These are phyloP conservation scores for Microdochium bolleyi DNA, from an alignment of 2,329 filamentous ascomycete genomes.

Conservation along the genomic window DNA sequence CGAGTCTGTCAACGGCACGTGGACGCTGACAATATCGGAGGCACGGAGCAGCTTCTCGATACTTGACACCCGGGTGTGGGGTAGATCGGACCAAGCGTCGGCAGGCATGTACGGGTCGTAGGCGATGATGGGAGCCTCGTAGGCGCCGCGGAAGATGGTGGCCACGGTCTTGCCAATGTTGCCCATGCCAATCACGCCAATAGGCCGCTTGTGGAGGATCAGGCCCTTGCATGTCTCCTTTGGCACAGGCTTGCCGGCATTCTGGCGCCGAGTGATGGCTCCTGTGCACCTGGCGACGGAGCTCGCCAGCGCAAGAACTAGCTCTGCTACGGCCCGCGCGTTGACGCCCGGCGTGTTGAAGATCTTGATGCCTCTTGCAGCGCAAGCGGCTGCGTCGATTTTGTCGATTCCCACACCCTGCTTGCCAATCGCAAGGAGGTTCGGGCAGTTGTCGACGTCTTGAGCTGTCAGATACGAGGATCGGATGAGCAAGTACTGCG, in stretches of 20 bases:
- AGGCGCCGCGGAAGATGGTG: slow-evolving; percentile 25
- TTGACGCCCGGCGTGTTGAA: slow-evolving; percentile 39
- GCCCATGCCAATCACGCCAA: slow-evolving; percentile 30
- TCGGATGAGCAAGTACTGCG: slow-evolving; percentile 28
- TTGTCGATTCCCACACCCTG: slow-evolving; percentile 39
- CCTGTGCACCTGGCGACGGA: slow-evolving; percentile 23
- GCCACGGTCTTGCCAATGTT: slow-evolving; percentile 27
- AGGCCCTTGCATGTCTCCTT: slow-evolving; percentile 33
- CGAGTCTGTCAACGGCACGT: slow-evolving; percentile 24
- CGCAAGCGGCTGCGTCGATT: slow-evolving; percentile 30
- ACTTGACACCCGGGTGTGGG: too few relatives aligned
- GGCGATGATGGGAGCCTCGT: slow-evolving; percentile 23
- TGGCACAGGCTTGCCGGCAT: slow-evolving; percentile 15
- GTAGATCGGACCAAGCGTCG: slow-evolving; percentile 19
- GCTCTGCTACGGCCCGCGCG: slow-evolving; percentile 30
- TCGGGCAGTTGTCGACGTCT: slow-evolving; percentile 25
- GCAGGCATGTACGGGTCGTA: slow-evolving; percentile 25
- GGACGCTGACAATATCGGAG: slow-evolving; percentile 26
- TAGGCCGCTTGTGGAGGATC: slow-evolving; percentile 21
- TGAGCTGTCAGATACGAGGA: slow-evolving; percentile 25
- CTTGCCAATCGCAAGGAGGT: slow-evolving; percentile 33
- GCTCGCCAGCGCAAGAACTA: slow-evolving; percentile 25
- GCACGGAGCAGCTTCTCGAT: slow-evolving; percentile 10
- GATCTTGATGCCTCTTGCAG: slow-evolving; percentile 28
- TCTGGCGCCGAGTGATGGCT: slow-evolving; percentile 20